Percentiles rank a stretch among this genome's conserved stretches.
These are phyloP conservation scores for Corymbia maculata DNA, from an alignment of 345 rosid species.

Conservation along the genomic window DNA sequence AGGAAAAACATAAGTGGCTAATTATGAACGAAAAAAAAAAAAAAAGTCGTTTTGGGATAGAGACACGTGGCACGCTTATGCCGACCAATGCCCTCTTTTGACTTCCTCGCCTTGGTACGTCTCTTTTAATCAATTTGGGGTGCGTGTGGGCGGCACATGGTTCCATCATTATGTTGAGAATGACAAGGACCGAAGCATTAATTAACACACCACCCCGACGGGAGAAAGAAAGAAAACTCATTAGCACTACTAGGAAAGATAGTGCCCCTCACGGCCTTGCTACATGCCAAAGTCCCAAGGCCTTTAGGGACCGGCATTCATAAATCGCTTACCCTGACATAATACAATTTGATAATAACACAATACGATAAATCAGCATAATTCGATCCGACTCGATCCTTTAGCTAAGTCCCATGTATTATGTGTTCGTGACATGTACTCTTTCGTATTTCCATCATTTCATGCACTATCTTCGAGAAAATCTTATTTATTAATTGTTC, in stretches of 20 bases:
- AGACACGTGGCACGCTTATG: neutral
- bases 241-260: neutral
- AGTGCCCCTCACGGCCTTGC: neutral
- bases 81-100: neutral
- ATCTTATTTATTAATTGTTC: neutral
- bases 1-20: neutral
- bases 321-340: neutral
- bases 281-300: neutral
- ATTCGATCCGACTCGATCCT: neutral
- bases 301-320: neutral
- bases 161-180: neutral
- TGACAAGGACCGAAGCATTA: neutral
- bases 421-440: neutral
- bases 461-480: neutral
- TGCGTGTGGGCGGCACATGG: neutral
- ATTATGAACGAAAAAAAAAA: neutral
- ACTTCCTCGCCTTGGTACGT: neutral
- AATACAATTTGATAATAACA: neutral
- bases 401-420: neutral
- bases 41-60: neutral
- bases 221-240: neutral
- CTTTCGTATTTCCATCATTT: neutral
- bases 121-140: neutral
- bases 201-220: neutral
- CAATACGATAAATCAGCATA: rapidly evolving